Evolutionary conservation across 371 early-diverging fungal genomes (phyloP).

Genomic region (Circinella minor): DNA sequence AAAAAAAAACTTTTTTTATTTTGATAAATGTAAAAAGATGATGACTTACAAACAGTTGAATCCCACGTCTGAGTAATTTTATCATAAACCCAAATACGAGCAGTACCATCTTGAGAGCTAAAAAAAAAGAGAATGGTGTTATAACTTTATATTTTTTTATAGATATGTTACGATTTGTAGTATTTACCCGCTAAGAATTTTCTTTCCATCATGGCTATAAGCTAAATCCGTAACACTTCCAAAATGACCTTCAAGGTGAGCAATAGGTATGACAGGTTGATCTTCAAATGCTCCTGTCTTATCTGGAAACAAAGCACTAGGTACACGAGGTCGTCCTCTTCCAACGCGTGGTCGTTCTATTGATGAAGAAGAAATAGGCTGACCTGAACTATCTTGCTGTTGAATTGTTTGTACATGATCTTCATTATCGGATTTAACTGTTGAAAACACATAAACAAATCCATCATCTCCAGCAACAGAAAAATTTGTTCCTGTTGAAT

Average conservation of each 20-base stretch:
- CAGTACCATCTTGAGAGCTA: slow-evolving; percentile 57
- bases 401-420: background rate
- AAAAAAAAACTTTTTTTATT: background rate
- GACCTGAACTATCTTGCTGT: background rate
- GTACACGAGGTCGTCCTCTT: slow-evolving; percentile 31
- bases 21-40: too few species aligned
- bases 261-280: slow-evolving; percentile 62
- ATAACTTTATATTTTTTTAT: too few species aligned
- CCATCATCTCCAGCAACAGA: slow-evolving; percentile 85
- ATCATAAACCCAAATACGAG: slow-evolving; percentile 52
- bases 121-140: background rate
- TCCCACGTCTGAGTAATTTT: slow-evolving; percentile 35
- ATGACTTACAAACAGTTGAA: slow-evolving; percentile 35
- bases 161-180: too few species aligned
- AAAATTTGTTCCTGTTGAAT: slow-evolving; percentile 81
- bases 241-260: slow-evolving; percentile 75
- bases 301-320: slow-evolving; percentile 45
- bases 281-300: slow-evolving; percentile 46
- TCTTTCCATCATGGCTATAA: slow-evolving; percentile 76
- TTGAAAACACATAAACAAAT: slow-evolving; percentile 73
- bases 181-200: slow-evolving; percentile 72
- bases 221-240: slow-evolving; percentile 78
- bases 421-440: slow-evolving; percentile 28
- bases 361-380: slow-evolving; percentile 5
- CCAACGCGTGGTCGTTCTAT: slow-evolving; percentile 18